Conservation (phyloP, 2,329 filamentous ascomycete species). For the Aspergillus brasiliensis region DNA sequence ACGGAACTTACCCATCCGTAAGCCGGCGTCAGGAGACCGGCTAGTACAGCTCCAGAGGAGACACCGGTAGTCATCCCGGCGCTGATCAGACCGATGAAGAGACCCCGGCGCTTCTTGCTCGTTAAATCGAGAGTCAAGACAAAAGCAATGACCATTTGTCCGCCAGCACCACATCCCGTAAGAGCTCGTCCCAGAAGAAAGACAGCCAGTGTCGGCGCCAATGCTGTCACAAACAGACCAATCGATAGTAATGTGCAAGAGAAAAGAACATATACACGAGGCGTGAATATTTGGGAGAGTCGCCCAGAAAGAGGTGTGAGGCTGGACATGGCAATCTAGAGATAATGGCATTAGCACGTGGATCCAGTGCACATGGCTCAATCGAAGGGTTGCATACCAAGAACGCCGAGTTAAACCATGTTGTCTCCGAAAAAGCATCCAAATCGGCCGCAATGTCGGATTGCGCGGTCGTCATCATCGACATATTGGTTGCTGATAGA, state of each 20-base stretch:
- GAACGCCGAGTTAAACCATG: constrained; percentile 81
- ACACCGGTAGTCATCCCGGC: constrained; percentile 71
- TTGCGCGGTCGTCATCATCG: constrained; percentile 78
- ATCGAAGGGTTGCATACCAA: constrained; percentile 49
- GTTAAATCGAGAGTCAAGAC: constrained; percentile 77
- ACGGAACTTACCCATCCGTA: constrained; percentile 67
- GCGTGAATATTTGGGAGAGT: constrained; percentile 72
- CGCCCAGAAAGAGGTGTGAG: constrained; percentile 71
- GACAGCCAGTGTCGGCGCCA: constrained; percentile 58
- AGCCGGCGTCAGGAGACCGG: constrained; percentile 63
- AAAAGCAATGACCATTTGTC: constrained; percentile 71
- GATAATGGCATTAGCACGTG: constrained; percentile 7
- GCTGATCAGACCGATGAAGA: constrained; percentile 75
- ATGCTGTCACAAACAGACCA: constrained; percentile 67
- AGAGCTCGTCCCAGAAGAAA: constrained; percentile 72
- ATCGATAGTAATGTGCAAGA: constrained; percentile 61
- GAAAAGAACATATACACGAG: constrained; percentile 64
- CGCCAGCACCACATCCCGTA: constrained; percentile 69
- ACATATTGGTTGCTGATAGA: constrained; percentile 66
- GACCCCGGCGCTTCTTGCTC: constrained; percentile 65
- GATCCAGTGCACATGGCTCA: neutral
- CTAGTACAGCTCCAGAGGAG: constrained; percentile 70
- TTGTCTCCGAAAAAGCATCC: constrained; percentile 69
- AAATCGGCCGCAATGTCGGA: constrained; percentile 74
- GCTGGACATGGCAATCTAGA: constrained; percentile 59